Percentiles rank a stretch among this genome's conserved stretches.
Evolutionary conservation across 176 grass and related monocot genomes (phyloP).

Genomic region (Oryza meridionalis): DNA sequence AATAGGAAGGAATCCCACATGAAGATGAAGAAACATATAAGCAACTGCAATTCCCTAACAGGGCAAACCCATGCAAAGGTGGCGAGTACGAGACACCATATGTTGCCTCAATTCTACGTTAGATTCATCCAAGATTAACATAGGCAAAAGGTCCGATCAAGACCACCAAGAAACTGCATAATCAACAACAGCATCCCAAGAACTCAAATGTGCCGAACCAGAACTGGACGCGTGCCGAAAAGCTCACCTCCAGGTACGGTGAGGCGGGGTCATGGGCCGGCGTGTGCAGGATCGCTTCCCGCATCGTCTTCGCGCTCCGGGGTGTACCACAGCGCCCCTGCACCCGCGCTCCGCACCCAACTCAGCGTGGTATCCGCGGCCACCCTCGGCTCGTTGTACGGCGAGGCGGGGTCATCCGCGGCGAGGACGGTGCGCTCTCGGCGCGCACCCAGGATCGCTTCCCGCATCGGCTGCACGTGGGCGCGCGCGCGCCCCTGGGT

Average conservation of each 20-base stretch:
- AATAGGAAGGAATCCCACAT: conserved; percentile 23
- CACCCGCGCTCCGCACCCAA: conserved; percentile 28
- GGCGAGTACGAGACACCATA: neutral
- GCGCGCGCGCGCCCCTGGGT: conserved; percentile 15
- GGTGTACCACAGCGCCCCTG: conserved; percentile 30
- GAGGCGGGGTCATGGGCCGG: neutral
- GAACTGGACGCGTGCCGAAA: neutral
- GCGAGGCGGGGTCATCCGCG: neutral
- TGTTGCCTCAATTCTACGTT: neutral
- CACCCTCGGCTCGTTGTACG: neutral
- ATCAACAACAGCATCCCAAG: conserved; percentile 7
- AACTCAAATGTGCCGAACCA: neutral
- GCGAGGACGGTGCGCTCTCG: neutral
- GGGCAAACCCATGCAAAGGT: conserved; percentile 14
- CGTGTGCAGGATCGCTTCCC: neutral
- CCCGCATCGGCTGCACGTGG: conserved; percentile 1
- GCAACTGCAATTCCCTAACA: conserved; percentile 10
- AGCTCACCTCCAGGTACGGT: conserved; percentile 21
- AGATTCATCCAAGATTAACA: neutral
- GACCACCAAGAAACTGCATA: neutral
- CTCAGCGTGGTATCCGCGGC: neutral
- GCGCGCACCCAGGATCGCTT: conserved; percentile 24
- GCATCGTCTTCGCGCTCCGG: conserved; percentile 14
- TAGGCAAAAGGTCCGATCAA: neutral
- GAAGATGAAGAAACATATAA: neutral